A percentile compares a stretch with the other conserved stretches of the same genome.
Evolutionary conservation across 164 flowering plant genomes (phyloP).

Genomic region (Aristolochia fimbriata): DNA sequence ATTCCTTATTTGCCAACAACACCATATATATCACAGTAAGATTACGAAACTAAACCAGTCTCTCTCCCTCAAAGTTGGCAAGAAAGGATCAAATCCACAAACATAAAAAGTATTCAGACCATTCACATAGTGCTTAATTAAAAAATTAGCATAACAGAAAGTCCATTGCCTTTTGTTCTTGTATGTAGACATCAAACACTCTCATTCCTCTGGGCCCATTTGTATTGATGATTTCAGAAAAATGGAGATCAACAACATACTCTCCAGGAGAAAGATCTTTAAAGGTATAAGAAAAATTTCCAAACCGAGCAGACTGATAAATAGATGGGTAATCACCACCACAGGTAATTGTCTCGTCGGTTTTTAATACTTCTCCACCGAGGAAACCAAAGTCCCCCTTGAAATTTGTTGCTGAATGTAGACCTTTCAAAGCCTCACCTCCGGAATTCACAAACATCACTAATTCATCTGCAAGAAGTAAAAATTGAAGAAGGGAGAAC

Average conservation of each 20-base stretch:
- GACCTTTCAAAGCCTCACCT: slow-evolving; percentile 22
- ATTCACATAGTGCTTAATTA: too few species aligned
- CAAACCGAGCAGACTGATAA: slow-evolving; percentile 63
- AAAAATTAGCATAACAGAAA: neutral
- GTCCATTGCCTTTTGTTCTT: slow-evolving; percentile 65
- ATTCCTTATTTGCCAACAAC: neutral
- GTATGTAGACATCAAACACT: slow-evolving; percentile 61
- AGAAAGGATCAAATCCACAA: too few species aligned
- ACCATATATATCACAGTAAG: neutral
- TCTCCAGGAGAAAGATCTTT: slow-evolving; percentile 48
- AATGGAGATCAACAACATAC: slow-evolving; percentile 72
- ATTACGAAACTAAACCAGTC: too few species aligned
- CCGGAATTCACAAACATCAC: slow-evolving; percentile 71
- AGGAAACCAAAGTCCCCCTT: slow-evolving; percentile 31
- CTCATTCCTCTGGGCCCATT: slow-evolving; percentile 84
- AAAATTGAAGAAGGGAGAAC: slow-evolving; percentile 2
- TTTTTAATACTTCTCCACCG: slow-evolving; percentile 64
- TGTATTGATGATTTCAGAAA: slow-evolving; percentile 59
- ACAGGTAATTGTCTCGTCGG: slow-evolving; percentile 38
- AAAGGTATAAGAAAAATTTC: slow-evolving; percentile 50
- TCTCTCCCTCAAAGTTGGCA: neutral
- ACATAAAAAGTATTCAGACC: too few species aligned
- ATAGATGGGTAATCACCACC: slow-evolving; percentile 48
- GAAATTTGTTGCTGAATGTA: slow-evolving; percentile 16
- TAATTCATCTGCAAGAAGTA: slow-evolving; percentile 30